Evolutionary conservation across 2,329 filamentous ascomycete species (phyloP), one percentile per base, ranked within the genome.

Genomic region (Aspergillus carbonarius): DNA sequence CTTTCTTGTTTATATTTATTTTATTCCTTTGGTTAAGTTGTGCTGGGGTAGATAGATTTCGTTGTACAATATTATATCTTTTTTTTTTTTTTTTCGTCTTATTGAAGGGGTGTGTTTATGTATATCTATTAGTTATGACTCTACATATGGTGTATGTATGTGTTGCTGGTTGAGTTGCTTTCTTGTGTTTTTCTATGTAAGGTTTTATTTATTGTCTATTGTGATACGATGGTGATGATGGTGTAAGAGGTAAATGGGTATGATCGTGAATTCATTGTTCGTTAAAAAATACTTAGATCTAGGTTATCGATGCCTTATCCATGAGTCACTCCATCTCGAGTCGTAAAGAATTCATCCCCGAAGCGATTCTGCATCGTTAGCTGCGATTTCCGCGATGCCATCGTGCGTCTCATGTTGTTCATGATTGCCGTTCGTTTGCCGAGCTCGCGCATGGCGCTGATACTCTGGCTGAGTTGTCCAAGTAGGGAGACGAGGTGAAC

Each of bases 401-500:
- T 44, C 37, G 47, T 68, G 35, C 70, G 66, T 27, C 69, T 63
- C 20, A 65, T 62, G 18, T 58, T 57, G 60, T 89, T 87, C 12
- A 90, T 77, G 12, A 88, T 75, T 32, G 78, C 74, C 64, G 88
- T 91, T 75, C 93, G 96, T 68, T 86, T 87, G 44, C 92, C 91
- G 1, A 93, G 78, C 49, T 91, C 88, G 55, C 89, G 85, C 23
- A 90, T 87, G 34, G 86, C 84, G 57, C 85, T 85, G 18, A 93
- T 82, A 60, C 87, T 90, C 62, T 89, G 84, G 63, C 93, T 88
- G 30, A 97, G 82, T 20, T 85, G 83, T 46, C 90, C 88, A 8
- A 98, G 83, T 1, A 98, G 79, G 4, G 85, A 85, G 51, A 96
- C 84, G 2, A 97, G 83, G 55, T 88, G 83, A 27, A 96, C 92